Conservation (phyloP, 169 alveolate species). For the Plasmodium knowlesi region DNA sequence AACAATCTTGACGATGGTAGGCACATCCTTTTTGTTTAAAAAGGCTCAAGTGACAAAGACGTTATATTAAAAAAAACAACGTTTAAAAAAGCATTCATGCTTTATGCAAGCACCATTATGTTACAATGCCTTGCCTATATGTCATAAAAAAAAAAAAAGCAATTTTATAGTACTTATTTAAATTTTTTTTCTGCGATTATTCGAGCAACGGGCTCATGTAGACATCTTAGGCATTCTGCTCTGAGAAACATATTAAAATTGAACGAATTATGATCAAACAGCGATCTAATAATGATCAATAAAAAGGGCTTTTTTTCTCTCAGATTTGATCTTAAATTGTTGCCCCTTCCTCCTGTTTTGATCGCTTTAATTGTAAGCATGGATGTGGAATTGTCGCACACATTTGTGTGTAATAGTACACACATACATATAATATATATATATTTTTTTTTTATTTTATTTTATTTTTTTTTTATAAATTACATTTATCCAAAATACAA, state of each 20-base stretch:
- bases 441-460: not conserved
- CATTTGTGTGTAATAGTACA: not conserved
- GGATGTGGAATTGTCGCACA: not conserved
- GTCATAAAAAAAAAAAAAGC: not conserved
- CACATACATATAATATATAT: not conserved
- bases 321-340: conserved; percentile 6
- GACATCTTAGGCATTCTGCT: not conserved
- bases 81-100: no score
- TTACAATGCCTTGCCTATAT: not conserved
- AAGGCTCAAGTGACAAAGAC: not conserved
- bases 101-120: not conserved
- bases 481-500: not conserved
- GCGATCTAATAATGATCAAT: not conserved
- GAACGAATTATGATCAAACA: not conserved
- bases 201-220: not conserved
- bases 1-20: not conserved
- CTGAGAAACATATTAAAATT: not conserved
- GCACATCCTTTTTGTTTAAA: not conserved
- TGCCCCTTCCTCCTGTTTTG: not conserved
- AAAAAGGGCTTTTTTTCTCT: not conserved
- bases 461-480: not conserved
- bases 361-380: not conserved
- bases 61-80: not conserved
- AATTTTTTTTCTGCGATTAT: not conserved
- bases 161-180: not conserved